phyloP scores from a whole-genome alignment of 2,329 filamentous ascomycete genomes.

The Xylariaceae sp. region DNA sequence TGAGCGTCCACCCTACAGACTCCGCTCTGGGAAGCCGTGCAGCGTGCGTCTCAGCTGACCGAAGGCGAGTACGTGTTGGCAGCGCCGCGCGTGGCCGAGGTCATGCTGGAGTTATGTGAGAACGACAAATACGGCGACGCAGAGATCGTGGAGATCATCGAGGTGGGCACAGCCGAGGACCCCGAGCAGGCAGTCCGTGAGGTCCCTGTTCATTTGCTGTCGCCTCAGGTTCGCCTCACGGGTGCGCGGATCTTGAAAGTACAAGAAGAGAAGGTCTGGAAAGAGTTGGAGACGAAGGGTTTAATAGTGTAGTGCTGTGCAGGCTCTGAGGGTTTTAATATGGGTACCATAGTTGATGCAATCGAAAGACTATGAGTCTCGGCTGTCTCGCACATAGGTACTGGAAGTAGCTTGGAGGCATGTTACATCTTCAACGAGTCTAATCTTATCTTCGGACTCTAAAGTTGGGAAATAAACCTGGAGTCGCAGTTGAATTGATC shows the following conservation, averaged over 20 bases:
- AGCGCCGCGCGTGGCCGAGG: background rate
- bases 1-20: conserved; percentile 1
- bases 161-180: background rate
- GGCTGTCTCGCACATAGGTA: too few species aligned
- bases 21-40: background rate
- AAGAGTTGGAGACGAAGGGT: conserved; percentile 1
- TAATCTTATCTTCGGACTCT: too few species aligned
- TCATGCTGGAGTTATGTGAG: conserved; percentile 1
- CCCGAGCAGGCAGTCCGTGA: background rate
- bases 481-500: too few species aligned
- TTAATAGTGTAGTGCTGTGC: background rate
- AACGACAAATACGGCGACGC: conserved; percentile 3
- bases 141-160: background rate
- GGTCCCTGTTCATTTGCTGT: background rate
- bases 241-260: background rate
- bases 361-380: too few species aligned
- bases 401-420: too few species aligned
- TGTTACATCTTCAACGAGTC: too few species aligned
- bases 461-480: too few species aligned
- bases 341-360: too few species aligned
- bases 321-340: background rate
- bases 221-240: background rate
- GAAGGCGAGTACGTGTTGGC: background rate
- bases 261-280: conserved; percentile 11
- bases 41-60: background rate